Evolutionary conservation across 306 rosid genomes (phyloP).

Genomic region (Casuarina equisetifolia): DNA sequence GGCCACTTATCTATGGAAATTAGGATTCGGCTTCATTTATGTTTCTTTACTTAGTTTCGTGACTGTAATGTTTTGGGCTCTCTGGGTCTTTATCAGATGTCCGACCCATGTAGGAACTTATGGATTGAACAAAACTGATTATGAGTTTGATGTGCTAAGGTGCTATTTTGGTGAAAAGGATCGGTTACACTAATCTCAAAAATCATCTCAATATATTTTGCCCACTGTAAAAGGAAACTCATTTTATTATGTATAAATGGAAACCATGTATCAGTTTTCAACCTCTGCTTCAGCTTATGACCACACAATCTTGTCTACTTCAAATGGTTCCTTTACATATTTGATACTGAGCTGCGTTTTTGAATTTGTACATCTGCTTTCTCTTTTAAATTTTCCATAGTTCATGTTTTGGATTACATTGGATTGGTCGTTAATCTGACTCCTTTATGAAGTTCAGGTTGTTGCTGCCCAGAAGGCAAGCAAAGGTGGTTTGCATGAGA

Average conservation of each 20-base stretch:
- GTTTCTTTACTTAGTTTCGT: neutral
- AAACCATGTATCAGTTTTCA: neutral
- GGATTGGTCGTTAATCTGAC: neutral
- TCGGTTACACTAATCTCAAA: neutral
- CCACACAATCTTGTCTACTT: neutral
- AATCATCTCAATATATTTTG: neutral
- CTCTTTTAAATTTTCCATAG: neutral
- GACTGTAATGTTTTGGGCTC: neutral
- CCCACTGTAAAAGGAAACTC: neutral
- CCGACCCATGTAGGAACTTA: neutral
- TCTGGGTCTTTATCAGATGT: neutral
- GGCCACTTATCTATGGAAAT: slow-evolving; percentile 4
- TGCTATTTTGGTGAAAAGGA: neutral
- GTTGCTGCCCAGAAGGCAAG: slow-evolving; percentile 84
- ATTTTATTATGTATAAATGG: neutral
- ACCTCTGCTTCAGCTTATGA: neutral
- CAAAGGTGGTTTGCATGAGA: slow-evolving; percentile 87
- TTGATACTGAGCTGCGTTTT: neutral
- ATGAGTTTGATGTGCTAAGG: neutral
- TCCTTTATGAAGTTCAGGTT: slow-evolving; percentile 45
- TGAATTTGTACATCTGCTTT: neutral
- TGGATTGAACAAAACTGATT: neutral
- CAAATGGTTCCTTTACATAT: neutral
- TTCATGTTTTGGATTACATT: neutral
- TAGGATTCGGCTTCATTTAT: slow-evolving; percentile 5